Percentiles rank a stretch among this genome's conserved stretches.
Evolutionary conservation across 2,329 filamentous ascomycete species (phyloP).

Genomic region (Septoria petroselini): DNA sequence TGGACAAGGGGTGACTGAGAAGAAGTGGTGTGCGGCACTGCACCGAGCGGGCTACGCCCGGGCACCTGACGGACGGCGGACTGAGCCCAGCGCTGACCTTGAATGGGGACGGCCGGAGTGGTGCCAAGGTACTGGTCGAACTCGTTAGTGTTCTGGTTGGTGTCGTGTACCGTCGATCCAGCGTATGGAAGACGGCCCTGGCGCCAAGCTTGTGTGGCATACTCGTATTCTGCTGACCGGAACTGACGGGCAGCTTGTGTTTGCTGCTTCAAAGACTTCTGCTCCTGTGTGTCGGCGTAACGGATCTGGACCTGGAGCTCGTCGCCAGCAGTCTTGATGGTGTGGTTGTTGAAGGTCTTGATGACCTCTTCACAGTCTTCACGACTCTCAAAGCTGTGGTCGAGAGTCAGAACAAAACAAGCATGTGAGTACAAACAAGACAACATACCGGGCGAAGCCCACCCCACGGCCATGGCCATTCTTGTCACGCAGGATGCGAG

Average conservation of each 20-base stretch:
- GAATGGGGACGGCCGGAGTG: slow-evolving; percentile 33
- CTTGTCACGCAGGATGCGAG: slow-evolving; percentile 88
- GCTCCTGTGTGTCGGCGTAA: slow-evolving; percentile 92
- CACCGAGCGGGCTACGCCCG: slow-evolving; percentile 29
- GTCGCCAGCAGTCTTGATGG: slow-evolving; percentile 59
- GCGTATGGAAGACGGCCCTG: slow-evolving; percentile 34
- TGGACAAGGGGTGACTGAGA: slow-evolving; percentile 30
- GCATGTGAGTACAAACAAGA: slow-evolving; percentile 3
- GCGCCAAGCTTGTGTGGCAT: slow-evolving; percentile 36
- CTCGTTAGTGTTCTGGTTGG: slow-evolving; percentile 35
- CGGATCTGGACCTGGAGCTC: slow-evolving; percentile 87
- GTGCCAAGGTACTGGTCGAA: slow-evolving; percentile 40
- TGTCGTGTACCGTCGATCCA: slow-evolving; percentile 26
- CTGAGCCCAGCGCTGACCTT: slow-evolving; percentile 39
- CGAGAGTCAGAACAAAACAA: slow-evolving; percentile 20
- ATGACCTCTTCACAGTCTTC: slow-evolving; percentile 90
- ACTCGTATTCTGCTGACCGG: slow-evolving; percentile 83
- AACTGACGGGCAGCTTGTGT: slow-evolving; percentile 94
- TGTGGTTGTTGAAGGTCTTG: slow-evolving; percentile 72
- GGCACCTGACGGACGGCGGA: slow-evolving; percentile 28
- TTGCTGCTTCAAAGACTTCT: slow-evolving; percentile 94
- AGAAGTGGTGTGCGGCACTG: slow-evolving; percentile 29
- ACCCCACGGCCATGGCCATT: slow-evolving; percentile 94
- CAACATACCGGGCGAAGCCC: slow-evolving; percentile 83
- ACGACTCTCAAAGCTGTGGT: slow-evolving; percentile 75